Conservation (phyloP, 371 early-diverging fungal genomes). For the Paraphysoderma sedebokerense region DNA sequence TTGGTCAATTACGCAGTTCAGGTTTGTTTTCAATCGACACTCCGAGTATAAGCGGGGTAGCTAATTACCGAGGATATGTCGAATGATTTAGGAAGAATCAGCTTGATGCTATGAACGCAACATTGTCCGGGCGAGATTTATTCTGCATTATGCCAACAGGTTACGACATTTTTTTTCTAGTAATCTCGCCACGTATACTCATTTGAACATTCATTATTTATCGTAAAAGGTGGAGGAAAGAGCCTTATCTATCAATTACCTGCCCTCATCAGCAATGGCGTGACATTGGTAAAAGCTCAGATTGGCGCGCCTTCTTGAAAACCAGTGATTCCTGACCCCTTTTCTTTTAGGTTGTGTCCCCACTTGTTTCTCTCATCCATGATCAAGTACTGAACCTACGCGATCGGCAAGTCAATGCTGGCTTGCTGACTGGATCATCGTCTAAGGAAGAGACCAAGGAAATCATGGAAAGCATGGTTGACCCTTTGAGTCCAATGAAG, state of each 20-base stretch:
- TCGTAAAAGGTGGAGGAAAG: constrained; percentile 34
- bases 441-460: constrained; percentile 30
- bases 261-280: background rate
- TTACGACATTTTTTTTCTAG: constrained; percentile 56
- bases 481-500: constrained; percentile 11
- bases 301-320: background rate
- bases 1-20: constrained; percentile 36
- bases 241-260: background rate
- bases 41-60: no score
- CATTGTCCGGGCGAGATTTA: background rate
- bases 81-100: background rate
- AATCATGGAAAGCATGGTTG: constrained; percentile 25
- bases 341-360: no score
- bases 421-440: background rate
- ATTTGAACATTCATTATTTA: constrained; percentile 71
- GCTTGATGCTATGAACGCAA: background rate
- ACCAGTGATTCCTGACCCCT: constrained; percentile 37
- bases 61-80: no score
- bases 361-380: background rate
- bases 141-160: background rate
- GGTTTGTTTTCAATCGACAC: no score
- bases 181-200: constrained; percentile 65
- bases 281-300: background rate
- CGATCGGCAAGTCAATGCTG: background rate
- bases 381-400: background rate